Evolutionary conservation across 768 basidiomycete genomes (phyloP).

Genomic region (Calocera cornea): DNA sequence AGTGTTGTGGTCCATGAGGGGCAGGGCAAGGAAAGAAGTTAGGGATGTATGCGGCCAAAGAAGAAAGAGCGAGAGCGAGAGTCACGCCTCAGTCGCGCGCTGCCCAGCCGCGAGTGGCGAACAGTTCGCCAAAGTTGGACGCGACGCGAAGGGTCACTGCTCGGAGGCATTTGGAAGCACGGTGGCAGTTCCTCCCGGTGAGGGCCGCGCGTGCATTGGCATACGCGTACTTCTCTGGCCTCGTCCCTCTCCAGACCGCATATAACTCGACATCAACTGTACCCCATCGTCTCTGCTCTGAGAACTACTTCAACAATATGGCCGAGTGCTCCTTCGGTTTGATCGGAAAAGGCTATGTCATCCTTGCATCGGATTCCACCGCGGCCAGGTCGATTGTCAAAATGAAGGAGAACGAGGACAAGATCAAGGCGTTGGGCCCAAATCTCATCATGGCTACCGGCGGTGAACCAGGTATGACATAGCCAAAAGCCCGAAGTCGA

Average conservation of each 20-base stretch:
- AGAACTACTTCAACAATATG: background rate
- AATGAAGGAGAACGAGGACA: conserved; percentile 95
- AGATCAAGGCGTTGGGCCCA: conserved; percentile 81
- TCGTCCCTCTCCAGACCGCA: background rate
- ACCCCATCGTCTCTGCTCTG: background rate
- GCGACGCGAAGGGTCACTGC: background rate
- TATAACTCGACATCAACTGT: background rate
- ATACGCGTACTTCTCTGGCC: background rate
- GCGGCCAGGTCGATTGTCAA: conserved; percentile 87
- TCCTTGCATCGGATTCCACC: conserved; percentile 83
- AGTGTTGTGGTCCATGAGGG: background rate
- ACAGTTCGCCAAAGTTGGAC: background rate
- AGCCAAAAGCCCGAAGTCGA: background rate
- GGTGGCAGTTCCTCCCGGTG: background rate
- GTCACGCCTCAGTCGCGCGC: background rate
- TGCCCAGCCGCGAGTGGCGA: too few relatives aligned
- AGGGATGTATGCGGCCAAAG: too few relatives aligned
- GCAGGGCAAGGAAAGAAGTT: background rate
- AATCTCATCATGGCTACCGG: conserved; percentile 91
- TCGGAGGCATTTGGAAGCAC: background rate
- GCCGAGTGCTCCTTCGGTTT: conserved; percentile 75
- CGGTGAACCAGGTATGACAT: conserved; percentile 65
- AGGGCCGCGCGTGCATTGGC: background rate
- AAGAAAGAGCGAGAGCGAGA: too few relatives aligned
- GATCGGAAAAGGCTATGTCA: conserved; percentile 83